Conservation (phyloP, 2,329 filamentous ascomycete genomes). For the Raffaelea ambrosiae region DNA sequence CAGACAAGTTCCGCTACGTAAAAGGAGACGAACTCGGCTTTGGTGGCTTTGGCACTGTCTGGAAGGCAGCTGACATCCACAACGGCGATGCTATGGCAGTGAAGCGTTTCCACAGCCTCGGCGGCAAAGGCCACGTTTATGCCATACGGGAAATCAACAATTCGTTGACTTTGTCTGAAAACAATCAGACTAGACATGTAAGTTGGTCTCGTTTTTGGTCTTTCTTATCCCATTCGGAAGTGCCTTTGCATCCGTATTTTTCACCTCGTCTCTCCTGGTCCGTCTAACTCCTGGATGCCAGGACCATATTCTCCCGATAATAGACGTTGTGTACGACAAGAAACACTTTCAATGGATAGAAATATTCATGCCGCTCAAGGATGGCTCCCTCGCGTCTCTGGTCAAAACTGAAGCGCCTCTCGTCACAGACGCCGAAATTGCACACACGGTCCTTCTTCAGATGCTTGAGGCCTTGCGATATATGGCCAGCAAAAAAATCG, state of each 20-base stretch:
- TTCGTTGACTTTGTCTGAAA: conserved; percentile 12
- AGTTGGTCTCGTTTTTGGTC: background rate
- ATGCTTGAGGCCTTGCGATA: conserved; percentile 16
- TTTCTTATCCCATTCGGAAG: background rate
- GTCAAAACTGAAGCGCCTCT: background rate
- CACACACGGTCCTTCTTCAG: conserved; percentile 8
- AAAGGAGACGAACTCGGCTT: conserved; percentile 14
- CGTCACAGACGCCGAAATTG: background rate
- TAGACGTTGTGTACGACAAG: conserved; percentile 7
- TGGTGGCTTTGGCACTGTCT: conserved; percentile 18
- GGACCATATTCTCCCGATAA: conserved; percentile 13
- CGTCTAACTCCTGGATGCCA: background rate
- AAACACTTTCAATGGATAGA: conserved; percentile 8
- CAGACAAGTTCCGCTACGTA: conserved; percentile 14
- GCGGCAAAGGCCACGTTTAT: conserved; percentile 16
- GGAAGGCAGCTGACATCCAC: conserved; percentile 14
- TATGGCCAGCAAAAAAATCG: conserved; percentile 53
- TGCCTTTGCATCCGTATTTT: background rate
- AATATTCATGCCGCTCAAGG: conserved; percentile 12
- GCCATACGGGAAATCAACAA: conserved; percentile 19
- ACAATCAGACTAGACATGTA: conserved; percentile 6
- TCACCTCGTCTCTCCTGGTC: background rate
- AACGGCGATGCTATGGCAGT: conserved; percentile 19
- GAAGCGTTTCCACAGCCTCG: conserved; percentile 18
- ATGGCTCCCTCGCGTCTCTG: conserved; percentile 8